phyloP scores from a whole-genome alignment of 148 eudicot genomes.

The Persicaria maculosa region DNA sequence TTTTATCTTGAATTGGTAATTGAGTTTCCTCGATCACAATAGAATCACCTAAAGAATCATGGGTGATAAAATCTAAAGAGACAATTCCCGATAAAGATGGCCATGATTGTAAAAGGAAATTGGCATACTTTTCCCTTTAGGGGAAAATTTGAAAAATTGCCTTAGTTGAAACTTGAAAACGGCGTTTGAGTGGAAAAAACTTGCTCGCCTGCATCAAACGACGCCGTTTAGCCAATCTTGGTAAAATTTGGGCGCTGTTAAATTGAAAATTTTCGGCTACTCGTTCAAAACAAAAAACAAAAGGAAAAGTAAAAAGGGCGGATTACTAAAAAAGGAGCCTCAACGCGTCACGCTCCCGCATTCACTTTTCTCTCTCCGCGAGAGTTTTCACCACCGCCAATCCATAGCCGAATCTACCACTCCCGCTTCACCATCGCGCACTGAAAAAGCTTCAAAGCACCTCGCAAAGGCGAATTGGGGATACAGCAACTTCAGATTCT shows the following conservation, averaged over 20 bases:
- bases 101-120: background rate
- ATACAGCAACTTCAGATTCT: background rate
- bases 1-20: too few relatives aligned
- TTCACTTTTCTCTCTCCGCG: background rate
- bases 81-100: too few relatives aligned
- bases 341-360: constrained; percentile 3
- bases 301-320: background rate
- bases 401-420: constrained; percentile 8
- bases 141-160: background rate
- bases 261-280: background rate
- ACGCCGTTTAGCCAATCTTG: background rate
- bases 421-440: background rate
- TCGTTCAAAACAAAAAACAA: background rate
- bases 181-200: too few relatives aligned
- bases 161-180: background rate
- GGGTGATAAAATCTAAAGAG: too few relatives aligned
- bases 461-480: background rate
- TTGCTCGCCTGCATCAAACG: constrained; percentile 1
- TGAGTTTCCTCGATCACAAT: too few relatives aligned
- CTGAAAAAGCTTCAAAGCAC: background rate
- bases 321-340: background rate
- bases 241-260: background rate
- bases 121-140: background rate
- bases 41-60: too few relatives aligned
- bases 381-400: constrained; percentile 1